Base-by-base conservation (phyloP, 2,329 filamentous ascomycete species). In the Scedosporium minutisporum region DNA sequence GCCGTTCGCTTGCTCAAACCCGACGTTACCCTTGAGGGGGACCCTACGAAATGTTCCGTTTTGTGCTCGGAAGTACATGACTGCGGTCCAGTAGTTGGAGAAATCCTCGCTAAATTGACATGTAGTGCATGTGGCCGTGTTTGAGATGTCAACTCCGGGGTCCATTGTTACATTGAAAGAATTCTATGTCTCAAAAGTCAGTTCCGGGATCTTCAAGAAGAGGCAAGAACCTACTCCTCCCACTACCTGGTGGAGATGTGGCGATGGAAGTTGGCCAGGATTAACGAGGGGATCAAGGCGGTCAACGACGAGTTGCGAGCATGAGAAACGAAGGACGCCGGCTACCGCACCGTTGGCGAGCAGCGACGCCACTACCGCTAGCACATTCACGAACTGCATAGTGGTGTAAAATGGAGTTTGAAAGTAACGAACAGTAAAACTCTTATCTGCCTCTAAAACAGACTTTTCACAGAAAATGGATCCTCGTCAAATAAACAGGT, bases 1-100 rank as follows among this genome's bases (percentile, higher is more conserved):
- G 12, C 70, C 74, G 29, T 33, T 33, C 4, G 71, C 42, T 10
- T 59, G 78, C 71, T 61, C 48, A 59, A 73, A 69, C 7, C 69
- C 69, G 44, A 68, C 65, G 58, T 75, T 74, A 71, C 82, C 82
- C 59, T 85, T 88, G 72, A 87, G 87, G 67, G 90, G 69, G 57
- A 91, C 83, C 68, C 84, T 84, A 65, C 82, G 79, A 67, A 91
- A 80, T 62, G 76, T 78, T 64, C 72, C 70, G 73, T 87, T 60
- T 14, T 58, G 21, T 25, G 69, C 67, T 46, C 69, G 69, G 68
- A 72, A 73, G 67, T 72, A 73, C 62, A 75, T 57, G 48, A 70
- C 67, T 12, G 71, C 71, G 6, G 71, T 73, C 71, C 71, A 72
- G 67, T 73, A 73, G 65, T 74, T 73, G 57, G 64, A 68, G 64